Evolutionary conservation across 2,329 filamentous ascomycete genomes (phyloP), one percentile per base, ranked within the genome.

Genomic region (Zasmidium citrigriseum): DNA sequence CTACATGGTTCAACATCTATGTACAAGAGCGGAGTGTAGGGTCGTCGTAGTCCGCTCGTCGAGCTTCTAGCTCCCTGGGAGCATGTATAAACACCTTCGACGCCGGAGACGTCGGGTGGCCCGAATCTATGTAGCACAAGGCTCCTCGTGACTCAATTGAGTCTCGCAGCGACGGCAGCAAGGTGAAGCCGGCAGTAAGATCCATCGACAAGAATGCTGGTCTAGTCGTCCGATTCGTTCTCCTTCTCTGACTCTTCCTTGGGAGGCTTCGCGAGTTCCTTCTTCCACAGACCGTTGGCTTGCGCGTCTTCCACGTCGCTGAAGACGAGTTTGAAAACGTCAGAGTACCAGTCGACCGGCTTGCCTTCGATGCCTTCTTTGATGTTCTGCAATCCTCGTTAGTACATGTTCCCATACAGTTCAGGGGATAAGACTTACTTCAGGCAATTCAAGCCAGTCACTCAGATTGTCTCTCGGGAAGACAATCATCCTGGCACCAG

Each of bases 381-480:
- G 81, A 99, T 99, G 73, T 98, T 98, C 95, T 99, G 73, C 18
- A 21, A 60, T 34, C 52, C 48, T 53, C 1, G 55, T 61, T 44
- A 61, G 64, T 55, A 52, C 53, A 29, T 21, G 52, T 54, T 27
- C 41, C 18, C 41, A 24, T 46, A 51, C 41, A 48, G 25, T 49
- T 23, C 0, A 34, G n/a, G 50, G 24, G 54, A 14, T 41, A 52
- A 18, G 54, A 83, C 91, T 76, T 84, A 97, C 95, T 83, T 97
- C 89, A 55, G 96, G 95, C 67, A 99, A 82, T 77, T 99, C 95
- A 52, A 97, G 80, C 96, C 95, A 99, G 81, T 99, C 95, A 57
- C 91, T 95, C 82, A 90, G 86, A 76, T 97, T 97, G 78, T 99
- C 96, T 67, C 87, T 86, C 23, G 95, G 95, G 83, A 99, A 99